Percentiles rank a stretch among this genome's conserved stretches.
Conservation (phyloP, 768 basidiomycete genomes). For the Lactifluus subvellereus region DNA sequence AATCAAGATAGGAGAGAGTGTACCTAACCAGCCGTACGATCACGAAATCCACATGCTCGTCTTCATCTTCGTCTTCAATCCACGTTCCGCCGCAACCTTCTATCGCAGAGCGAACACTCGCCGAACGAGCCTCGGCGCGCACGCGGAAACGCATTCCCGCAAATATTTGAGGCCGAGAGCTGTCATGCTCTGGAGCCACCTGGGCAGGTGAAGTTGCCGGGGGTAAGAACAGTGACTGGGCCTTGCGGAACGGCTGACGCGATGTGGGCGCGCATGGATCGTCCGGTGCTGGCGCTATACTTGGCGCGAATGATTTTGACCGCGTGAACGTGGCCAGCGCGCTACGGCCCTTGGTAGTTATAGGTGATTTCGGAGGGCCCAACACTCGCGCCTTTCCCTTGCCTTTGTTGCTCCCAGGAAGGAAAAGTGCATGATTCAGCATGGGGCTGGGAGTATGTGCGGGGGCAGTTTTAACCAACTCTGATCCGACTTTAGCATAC, state of each 20-base stretch:
- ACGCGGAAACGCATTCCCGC: slow-evolving; percentile 50
- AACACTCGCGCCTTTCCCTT: slow-evolving; percentile 9
- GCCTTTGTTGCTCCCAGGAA: not conserved
- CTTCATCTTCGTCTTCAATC: slow-evolving; percentile 35
- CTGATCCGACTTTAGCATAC: slow-evolving; percentile 52
- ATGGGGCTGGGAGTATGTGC: slow-evolving; percentile 1
- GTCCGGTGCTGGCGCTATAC: slow-evolving; percentile 16
- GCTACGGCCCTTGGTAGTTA: slow-evolving; percentile 23
- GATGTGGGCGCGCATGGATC: slow-evolving; percentile 25
- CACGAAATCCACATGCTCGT: slow-evolving; percentile 54
- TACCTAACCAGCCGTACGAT: slow-evolving; percentile 74
- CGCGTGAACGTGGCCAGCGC: slow-evolving; percentile 59
- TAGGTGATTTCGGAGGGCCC: slow-evolving; percentile 4
- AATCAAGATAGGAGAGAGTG: not conserved
- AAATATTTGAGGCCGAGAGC: slow-evolving; percentile 38
- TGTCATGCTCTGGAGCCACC: slow-evolving; percentile 23
- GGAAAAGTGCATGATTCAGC: slow-evolving; percentile 2
- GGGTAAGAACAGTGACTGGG: slow-evolving; percentile 23
- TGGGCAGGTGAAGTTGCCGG: not conserved
- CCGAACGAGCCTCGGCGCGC: slow-evolving; percentile 60
- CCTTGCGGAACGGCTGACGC: slow-evolving; percentile 44
- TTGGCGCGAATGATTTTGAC: slow-evolving; percentile 57
- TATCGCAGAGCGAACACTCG: slow-evolving; percentile 53
- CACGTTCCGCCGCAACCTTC: slow-evolving; percentile 53
- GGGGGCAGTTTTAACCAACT: slow-evolving; percentile 41